Base-by-base conservation (phyloP, 2,329 filamentous ascomycete genomes). In the Fusarium sp. region DNA sequence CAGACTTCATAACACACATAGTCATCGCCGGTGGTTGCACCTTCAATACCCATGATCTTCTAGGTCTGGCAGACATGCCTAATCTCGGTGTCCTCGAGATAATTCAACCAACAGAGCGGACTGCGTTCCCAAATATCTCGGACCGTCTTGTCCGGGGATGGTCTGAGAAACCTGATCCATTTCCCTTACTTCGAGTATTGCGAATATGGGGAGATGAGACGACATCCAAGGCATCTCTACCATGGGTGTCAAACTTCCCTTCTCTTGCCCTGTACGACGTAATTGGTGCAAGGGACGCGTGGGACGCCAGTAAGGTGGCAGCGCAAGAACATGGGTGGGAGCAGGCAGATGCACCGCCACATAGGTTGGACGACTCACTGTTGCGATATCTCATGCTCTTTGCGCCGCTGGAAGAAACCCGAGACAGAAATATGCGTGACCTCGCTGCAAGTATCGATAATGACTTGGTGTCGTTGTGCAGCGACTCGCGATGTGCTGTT, bases 61-160 rank as follows among this genome's bases (percentile, higher is more conserved):
- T 87, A 5, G 76, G 75, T 24, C 78, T 88, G 38, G 73, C 84
- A 0, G 75, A 81, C 8, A 79, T 88, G 71, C 82, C 79, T 34
- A 88, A 88, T 57, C 82, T 88, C 9, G 86, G 83, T 14, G 81
- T 85, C 6, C 81, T 88, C 18, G 85, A 88, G 75, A 80, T 88
- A 28, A 79, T 86, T 20, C 82, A 86, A 66, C 83, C 83, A 3
- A 71, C 76, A 3, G 80, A 82, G 28, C 62, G 69, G 8, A 66
- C 68, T 32, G 60, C 68, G 32, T 84, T 84, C 38, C 83, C 84
- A 12, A 78, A 79, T 7, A 74, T 88, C 11, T 85, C 74, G 44
- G 86, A 89, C 70, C 80, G 84, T 12, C 79, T 89, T 6, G 62
- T 89, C 26, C 81, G 83, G 39, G 83, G 83, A 28, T 89, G 87